Percentiles rank a stretch among this genome's conserved stretches.
Evolutionary conservation across 768 basidiomycete genomes (phyloP).

Genomic region (Podaxis sp.): DNA sequence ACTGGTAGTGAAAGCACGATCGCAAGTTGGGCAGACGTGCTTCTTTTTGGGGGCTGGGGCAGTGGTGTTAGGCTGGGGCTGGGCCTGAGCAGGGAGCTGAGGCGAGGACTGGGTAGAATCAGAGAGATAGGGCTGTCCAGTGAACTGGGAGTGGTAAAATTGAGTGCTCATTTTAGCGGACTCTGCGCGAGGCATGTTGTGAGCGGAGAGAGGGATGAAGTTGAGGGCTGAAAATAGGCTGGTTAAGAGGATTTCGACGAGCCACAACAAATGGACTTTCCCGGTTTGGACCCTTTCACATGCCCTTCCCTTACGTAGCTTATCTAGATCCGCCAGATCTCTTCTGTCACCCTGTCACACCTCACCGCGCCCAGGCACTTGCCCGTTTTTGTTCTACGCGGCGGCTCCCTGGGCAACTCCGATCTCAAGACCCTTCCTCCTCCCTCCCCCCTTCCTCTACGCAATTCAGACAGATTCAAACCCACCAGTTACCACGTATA

Average conservation of each 20-base stretch:
- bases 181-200: conserved; percentile 38
- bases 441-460: background rate
- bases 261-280: conserved; percentile 5
- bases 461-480: background rate
- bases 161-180: conserved; percentile 27
- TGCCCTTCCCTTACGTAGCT: conserved; percentile 11
- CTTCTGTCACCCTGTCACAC: conserved; percentile 10
- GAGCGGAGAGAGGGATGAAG: conserved; percentile 12
- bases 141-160: conserved; percentile 34
- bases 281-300: conserved; percentile 9
- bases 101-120: conserved; percentile 28
- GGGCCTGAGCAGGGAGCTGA: conserved; percentile 27
- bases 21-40: conserved; percentile 71
- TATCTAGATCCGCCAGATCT: conserved; percentile 11
- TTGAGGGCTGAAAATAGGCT: conserved; percentile 18
- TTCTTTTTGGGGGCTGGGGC: conserved; percentile 37
- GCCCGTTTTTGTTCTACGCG: conserved; percentile 6
- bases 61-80: conserved; percentile 16
- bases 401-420: conserved; percentile 10
- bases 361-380: conserved; percentile 14
- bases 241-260: conserved; percentile 15
- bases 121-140: conserved; percentile 26
- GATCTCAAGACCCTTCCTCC: background rate
- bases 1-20: conserved; percentile 81
- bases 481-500: background rate